Percentiles rank a stretch among this genome's conserved stretches.
phyloP scores from a whole-genome alignment of 805 yeast genomes.

The Myxozyma melibiosi region DNA sequence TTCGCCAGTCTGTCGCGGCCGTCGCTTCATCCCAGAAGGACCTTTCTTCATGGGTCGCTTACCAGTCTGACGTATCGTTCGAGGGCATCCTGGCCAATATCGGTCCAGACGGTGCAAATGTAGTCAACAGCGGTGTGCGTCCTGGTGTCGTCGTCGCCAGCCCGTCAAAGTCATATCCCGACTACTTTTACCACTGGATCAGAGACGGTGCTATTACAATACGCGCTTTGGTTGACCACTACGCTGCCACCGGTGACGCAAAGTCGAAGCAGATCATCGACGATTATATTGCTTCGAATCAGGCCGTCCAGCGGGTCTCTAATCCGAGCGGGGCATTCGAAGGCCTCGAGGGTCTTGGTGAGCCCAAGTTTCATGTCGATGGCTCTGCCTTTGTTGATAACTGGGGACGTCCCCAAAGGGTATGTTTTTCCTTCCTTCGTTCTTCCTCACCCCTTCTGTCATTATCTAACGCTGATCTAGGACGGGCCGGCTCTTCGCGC shows the following conservation, averaged over 20 bases:
- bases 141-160: conserved; percentile 84
- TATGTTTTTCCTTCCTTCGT: background rate
- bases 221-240: conserved; percentile 55
- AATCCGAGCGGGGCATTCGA: conserved; percentile 69
- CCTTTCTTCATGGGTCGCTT: conserved; percentile 53
- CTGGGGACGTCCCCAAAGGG: conserved; percentile 95
- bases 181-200: conserved; percentile 88
- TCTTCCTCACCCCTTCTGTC: background rate
- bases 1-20: background rate
- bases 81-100: conserved; percentile 55
- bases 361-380: conserved; percentile 80
- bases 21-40: conserved; percentile 32
- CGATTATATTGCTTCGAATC: conserved; percentile 62
- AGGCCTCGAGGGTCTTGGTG: conserved; percentile 64
- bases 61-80: conserved; percentile 50
- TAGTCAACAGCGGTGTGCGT: conserved; percentile 45
- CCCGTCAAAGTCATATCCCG: conserved; percentile 69
- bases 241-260: conserved; percentile 48
- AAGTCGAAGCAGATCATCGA: conserved; percentile 47
- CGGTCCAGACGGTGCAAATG: conserved; percentile 50
- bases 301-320: conserved; percentile 60
- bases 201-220: conserved; percentile 84
- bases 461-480: background rate
- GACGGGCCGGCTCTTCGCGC: conserved; percentile 91
- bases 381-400: conserved; percentile 59